Conservation (phyloP, 768 basidiomycete species). For the Flagelloscypha sp. region DNA sequence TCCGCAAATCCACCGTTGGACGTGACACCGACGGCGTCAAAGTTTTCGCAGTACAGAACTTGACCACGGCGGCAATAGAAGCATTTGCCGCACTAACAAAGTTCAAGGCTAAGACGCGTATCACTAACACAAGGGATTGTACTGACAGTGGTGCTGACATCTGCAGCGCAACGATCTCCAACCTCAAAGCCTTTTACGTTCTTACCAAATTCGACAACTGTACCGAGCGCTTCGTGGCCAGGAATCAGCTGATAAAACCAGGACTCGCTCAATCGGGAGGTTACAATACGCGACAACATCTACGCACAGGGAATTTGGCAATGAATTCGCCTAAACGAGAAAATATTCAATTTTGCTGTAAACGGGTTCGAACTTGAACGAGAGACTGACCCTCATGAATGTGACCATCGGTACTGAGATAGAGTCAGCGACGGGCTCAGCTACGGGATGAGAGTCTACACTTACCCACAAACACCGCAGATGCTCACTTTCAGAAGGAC, state of each 20-base stretch:
- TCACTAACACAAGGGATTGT: conserved; percentile 5
- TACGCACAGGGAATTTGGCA: conserved; percentile 47
- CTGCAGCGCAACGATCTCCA: conserved; percentile 81
- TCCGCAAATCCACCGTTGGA: conserved; percentile 84
- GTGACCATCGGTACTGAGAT: conserved; percentile 48
- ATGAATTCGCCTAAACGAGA: conserved; percentile 45
- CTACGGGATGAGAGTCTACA: neutral
- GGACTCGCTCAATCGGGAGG: neutral
- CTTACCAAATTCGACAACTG: conserved; percentile 66
- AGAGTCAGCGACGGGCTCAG: neutral
- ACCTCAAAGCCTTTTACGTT: conserved; percentile 67
- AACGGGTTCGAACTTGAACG: neutral
- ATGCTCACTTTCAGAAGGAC: conserved; percentile 61
- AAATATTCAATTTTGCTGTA: neutral
- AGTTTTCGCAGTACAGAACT: conserved; percentile 77
- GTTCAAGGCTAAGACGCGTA: conserved; percentile 1
- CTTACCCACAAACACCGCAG: conserved; percentile 26
- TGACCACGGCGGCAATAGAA: conserved; percentile 86
- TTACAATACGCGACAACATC: neutral
- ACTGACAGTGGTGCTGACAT: conserved; percentile 64
- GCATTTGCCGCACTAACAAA: conserved; percentile 64
- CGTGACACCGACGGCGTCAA: conserved; percentile 72
- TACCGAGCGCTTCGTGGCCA: conserved; percentile 70
- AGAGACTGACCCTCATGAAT: conserved; percentile 41
- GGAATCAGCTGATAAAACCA: conserved; percentile 46